Evolutionary conservation across 1,284 basidiomycete species (phyloP).

Genomic region (Moesziomyces sp.): DNA sequence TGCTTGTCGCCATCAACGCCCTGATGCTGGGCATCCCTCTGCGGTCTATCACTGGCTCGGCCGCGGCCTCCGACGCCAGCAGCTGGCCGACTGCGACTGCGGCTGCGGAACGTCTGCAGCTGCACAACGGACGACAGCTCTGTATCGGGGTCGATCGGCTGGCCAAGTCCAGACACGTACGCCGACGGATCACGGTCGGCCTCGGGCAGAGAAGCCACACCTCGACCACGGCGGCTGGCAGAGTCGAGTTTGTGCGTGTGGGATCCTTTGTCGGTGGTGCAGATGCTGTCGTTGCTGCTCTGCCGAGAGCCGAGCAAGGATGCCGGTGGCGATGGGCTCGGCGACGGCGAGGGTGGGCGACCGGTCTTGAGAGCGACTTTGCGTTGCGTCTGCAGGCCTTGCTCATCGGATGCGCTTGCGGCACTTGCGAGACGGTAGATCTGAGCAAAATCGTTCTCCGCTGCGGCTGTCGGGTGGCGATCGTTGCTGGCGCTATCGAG

Average conservation of each 20-base stretch:
- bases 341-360: slow-evolving; percentile 36
- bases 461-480: neutral
- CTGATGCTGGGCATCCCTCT: slow-evolving; percentile 1
- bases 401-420: slow-evolving; percentile 1
- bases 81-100: slow-evolving; percentile 50
- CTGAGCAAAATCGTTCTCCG: slow-evolving; percentile 32
- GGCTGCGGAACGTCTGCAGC: slow-evolving; percentile 61
- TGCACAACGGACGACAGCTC: slow-evolving; percentile 64
- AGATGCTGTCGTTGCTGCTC: slow-evolving; percentile 42
- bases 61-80: slow-evolving; percentile 10
- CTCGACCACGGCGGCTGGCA: slow-evolving; percentile 22
- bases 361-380: slow-evolving; percentile 28
- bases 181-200: slow-evolving; percentile 52
- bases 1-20: neutral
- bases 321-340: slow-evolving; percentile 32
- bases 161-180: slow-evolving; percentile 62
- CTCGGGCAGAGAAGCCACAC: slow-evolving; percentile 40
- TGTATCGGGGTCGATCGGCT: slow-evolving; percentile 63
- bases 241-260: neutral
- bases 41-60: slow-evolving; percentile 6
- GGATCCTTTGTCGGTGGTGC: slow-evolving; percentile 7
- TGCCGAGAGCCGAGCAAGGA: slow-evolving; percentile 36
- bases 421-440: slow-evolving; percentile 32
- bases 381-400: slow-evolving; percentile 24
- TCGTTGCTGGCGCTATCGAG: neutral